Evolutionary conservation across 2,329 filamentous ascomycete genomes (phyloP).

Genomic region (Drechslera avenae): DNA sequence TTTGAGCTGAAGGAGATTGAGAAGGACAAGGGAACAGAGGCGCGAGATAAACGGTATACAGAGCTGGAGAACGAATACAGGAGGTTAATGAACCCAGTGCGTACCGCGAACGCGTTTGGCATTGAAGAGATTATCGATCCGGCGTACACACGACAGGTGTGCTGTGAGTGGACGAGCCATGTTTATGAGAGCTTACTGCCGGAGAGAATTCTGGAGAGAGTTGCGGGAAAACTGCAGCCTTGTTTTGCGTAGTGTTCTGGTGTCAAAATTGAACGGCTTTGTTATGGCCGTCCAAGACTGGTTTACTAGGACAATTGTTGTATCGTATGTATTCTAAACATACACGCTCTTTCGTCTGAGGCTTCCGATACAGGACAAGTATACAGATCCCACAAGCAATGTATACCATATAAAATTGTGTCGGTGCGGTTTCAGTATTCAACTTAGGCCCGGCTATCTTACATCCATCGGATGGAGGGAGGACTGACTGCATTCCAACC

Average conservation of each 20-base stretch:
- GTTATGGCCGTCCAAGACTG: too few species aligned
- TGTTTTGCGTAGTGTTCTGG: slow-evolving; percentile 30
- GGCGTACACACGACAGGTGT: slow-evolving; percentile 61
- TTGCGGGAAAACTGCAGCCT: slow-evolving; percentile 45
- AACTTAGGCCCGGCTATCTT: too few species aligned
- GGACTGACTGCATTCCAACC: too few species aligned
- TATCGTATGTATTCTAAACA: too few species aligned
- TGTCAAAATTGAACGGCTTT: not conserved
- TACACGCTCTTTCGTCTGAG: too few species aligned
- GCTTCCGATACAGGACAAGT: too few species aligned
- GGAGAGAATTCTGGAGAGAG: slow-evolving; percentile 54
- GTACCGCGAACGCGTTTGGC: slow-evolving; percentile 67
- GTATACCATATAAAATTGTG: too few species aligned
- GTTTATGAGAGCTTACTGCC: slow-evolving; percentile 61
- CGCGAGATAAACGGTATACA: slow-evolving; percentile 56
- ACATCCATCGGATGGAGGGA: too few species aligned
- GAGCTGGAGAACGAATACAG: slow-evolving; percentile 65
- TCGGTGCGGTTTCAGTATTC: too few species aligned
- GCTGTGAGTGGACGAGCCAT: slow-evolving; percentile 61
- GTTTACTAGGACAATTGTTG: too few species aligned
- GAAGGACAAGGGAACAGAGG: slow-evolving; percentile 57
- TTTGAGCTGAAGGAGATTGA: slow-evolving; percentile 63
- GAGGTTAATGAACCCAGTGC: slow-evolving; percentile 67
- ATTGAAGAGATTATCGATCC: slow-evolving; percentile 70
- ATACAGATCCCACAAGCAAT: too few species aligned